Conservation (phyloP, 1,284 basidiomycete species). For the Marasmius oreades region DNA sequence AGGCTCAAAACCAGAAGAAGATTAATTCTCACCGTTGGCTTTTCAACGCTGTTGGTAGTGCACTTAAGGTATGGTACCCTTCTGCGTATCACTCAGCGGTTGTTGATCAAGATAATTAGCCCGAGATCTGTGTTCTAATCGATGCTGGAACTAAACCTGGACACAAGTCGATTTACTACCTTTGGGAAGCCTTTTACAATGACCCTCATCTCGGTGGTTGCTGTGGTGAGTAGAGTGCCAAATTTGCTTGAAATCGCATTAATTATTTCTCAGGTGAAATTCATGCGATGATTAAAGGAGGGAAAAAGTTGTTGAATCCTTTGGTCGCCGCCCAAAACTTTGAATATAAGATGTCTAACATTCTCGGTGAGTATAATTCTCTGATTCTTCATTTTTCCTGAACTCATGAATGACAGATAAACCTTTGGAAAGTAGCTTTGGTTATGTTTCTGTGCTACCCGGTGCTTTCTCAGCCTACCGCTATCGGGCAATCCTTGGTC, state of each 20-base stretch:
- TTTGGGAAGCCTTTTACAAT: constrained; percentile 93
- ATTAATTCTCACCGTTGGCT: constrained; percentile 98
- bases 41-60: constrained; percentile 92
- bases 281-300: constrained; percentile 91
- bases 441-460: constrained; percentile 93
- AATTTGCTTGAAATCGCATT: background rate
- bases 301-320: constrained; percentile 90
- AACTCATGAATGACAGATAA: constrained; percentile 53
- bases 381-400: constrained; percentile 8
- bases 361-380: constrained; percentile 56
- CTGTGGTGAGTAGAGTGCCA: constrained; percentile 31
- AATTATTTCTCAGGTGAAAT: constrained; percentile 67
- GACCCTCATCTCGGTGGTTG: constrained; percentile 51
- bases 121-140: constrained; percentile 87
- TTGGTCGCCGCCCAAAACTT: constrained; percentile 96
- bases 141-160: constrained; percentile 97
- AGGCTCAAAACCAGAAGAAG: constrained; percentile 97
- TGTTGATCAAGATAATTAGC: constrained; percentile 40
- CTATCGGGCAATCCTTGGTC: constrained; percentile 86
- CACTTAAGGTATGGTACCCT: constrained; percentile 56
- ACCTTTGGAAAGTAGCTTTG: constrained; percentile 92
- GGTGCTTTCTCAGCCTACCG: constrained; percentile 97
- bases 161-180: constrained; percentile 94
- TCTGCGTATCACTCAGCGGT: background rate
- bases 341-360: constrained; percentile 98